Percentiles rank a stretch among this genome's conserved stretches.
These are phyloP conservation scores for Hydnum rufescens DNA, from an alignment of 768 basidiomycete species.

Conservation along the genomic window DNA sequence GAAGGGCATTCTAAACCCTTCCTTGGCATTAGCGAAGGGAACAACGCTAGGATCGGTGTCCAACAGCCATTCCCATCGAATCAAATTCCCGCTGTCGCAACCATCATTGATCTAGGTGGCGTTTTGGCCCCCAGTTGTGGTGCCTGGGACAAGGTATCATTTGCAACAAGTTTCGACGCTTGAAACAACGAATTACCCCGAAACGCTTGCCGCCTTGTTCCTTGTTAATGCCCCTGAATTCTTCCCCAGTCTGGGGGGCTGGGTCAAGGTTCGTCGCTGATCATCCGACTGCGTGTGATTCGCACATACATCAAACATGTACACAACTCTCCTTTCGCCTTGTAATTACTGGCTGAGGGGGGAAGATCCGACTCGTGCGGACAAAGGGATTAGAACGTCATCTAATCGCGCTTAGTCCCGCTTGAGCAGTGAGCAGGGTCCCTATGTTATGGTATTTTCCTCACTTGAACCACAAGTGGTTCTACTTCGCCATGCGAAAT, in stretches of 20 bases:
- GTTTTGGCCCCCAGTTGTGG: conserved; percentile 52
- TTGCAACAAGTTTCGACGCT: conserved; percentile 56
- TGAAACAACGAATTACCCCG: conserved; percentile 66
- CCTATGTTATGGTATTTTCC: too few relatives aligned
- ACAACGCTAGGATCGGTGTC: neutral
- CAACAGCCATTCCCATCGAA: conserved; percentile 26
- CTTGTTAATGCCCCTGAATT: conserved; percentile 66
- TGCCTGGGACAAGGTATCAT: conserved; percentile 40
- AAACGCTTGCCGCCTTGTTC: conserved; percentile 18
- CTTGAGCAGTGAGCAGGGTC: too few relatives aligned
- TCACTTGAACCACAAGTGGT: too few relatives aligned
- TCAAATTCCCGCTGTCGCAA: conserved; percentile 28
- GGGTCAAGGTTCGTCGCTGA: too few relatives aligned
- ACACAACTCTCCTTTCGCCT: too few relatives aligned
- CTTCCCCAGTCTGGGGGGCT: conserved; percentile 67
- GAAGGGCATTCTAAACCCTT: neutral
- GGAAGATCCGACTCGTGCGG: too few relatives aligned
- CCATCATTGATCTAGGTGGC: conserved; percentile 50
- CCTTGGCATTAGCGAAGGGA: neutral
- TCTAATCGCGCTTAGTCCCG: too few relatives aligned
- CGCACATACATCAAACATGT: too few relatives aligned
- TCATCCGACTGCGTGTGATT: too few relatives aligned
- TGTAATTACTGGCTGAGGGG: too few relatives aligned
- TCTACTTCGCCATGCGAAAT: too few relatives aligned
- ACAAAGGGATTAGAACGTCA: too few relatives aligned